These are phyloP conservation scores for Phtheirospermum japonicum DNA, from an alignment of 257 asterid genomes.

Conservation along the genomic window DNA sequence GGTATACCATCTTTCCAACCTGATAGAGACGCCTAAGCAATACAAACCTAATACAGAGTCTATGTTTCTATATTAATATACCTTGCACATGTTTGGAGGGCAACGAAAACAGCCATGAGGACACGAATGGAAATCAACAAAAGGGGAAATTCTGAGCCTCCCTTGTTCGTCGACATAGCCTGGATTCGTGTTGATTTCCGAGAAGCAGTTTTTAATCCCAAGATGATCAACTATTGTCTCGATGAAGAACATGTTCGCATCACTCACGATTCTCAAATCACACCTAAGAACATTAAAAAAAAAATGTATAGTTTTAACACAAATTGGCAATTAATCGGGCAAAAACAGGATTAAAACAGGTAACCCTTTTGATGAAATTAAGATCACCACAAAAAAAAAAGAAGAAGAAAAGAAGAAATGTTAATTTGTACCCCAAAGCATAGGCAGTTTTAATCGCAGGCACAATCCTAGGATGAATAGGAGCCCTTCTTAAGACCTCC, in stretches of 20 bases:
- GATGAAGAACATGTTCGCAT: no score
- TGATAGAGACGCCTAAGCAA: constrained; percentile 58
- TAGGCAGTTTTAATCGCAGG: constrained; percentile 54
- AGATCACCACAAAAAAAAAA: no score
- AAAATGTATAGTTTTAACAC: no score
- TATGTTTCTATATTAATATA: constrained; percentile 15
- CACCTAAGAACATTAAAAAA: constrained; percentile 41
- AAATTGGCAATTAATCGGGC: no score
- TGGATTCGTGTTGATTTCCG: constrained; percentile 74
- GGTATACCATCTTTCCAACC: constrained; percentile 44
- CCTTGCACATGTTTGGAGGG: constrained; percentile 93
- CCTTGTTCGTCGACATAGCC: constrained; percentile 62
- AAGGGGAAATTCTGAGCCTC: constrained; percentile 62
- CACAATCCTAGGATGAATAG: constrained; percentile 46
- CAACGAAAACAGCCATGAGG: constrained; percentile 82
- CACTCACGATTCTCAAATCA: no score
- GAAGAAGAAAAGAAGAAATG: no score
- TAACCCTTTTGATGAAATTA: neutral
- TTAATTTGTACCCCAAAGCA: constrained; percentile 63
- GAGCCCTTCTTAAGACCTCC: no score
- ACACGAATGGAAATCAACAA: constrained; percentile 49
- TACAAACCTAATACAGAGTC: constrained; percentile 16
- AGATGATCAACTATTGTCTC: no score
- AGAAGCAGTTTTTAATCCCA: no score
- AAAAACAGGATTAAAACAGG: neutral